A percentile compares a stretch with the other conserved stretches of the same genome.
phyloP scores from a whole-genome alignment of 1,284 basidiomycete species.

The Ustilago cynodontis region DNA sequence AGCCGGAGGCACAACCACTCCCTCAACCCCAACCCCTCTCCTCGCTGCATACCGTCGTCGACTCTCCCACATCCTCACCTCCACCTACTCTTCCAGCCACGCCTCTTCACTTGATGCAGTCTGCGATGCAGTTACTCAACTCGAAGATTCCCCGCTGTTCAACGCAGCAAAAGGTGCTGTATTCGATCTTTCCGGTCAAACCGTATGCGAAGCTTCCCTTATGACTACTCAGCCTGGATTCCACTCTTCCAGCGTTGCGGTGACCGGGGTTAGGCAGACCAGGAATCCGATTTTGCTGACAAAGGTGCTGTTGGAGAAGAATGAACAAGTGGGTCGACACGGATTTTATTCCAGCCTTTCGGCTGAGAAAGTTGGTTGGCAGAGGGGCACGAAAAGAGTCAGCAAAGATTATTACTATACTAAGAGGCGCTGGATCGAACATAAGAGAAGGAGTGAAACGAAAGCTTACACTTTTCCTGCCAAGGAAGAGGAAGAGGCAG shows the following conservation, averaged over 20 bases:
- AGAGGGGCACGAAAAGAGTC: constrained; percentile 29
- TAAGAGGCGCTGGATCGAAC: constrained; percentile 43
- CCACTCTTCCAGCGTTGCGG: constrained; percentile 72
- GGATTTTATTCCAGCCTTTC: constrained; percentile 78
- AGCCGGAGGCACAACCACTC: constrained; percentile 39
- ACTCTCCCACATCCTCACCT: constrained; percentile 75
- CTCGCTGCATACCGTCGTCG: constrained; percentile 76
- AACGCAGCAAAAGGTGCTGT: constrained; percentile 76
- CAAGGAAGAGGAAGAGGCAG: neutral
- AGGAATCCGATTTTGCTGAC: constrained; percentile 82
- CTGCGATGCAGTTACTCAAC: constrained; percentile 78
- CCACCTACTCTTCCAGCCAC: constrained; percentile 76
- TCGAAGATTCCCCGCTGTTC: constrained; percentile 84
- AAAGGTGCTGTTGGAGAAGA: constrained; percentile 78
- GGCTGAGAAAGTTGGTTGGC: constrained; percentile 76
- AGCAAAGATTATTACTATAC: constrained; percentile 40
- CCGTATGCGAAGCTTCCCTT: constrained; percentile 79
- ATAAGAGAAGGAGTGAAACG: constrained; percentile 28
- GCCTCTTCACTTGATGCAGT: constrained; percentile 86
- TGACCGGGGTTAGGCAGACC: constrained; percentile 77
- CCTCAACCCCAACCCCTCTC: constrained; percentile 66
- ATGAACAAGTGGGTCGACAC: constrained; percentile 75
- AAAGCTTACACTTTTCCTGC: neutral
- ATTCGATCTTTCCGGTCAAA: constrained; percentile 72
- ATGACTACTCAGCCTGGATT: constrained; percentile 63